These are phyloP conservation scores for Dalechampia spathulata DNA, from an alignment of 441 rosid genomes.

Conservation along the genomic window DNA sequence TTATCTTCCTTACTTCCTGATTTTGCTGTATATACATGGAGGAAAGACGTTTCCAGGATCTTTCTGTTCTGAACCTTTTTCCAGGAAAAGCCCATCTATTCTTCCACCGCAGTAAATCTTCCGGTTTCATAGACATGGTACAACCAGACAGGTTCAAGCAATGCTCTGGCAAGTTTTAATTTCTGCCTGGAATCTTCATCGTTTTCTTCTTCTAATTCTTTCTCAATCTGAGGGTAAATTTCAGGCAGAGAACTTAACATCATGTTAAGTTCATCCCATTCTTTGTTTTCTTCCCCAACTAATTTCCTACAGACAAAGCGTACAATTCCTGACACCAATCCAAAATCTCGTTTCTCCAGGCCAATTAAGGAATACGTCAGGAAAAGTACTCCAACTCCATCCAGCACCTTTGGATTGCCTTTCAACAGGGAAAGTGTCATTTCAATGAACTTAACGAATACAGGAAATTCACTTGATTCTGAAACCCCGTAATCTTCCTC, in stretches of 20 bases:
- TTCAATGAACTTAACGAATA: constrained; percentile 37
- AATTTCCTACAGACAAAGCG: constrained; percentile 53
- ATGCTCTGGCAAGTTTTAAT: constrained; percentile 37
- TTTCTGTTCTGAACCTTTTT: background rate
- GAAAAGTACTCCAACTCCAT: constrained; percentile 53
- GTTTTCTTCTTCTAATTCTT: constrained; percentile 46
- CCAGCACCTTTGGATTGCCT: constrained; percentile 38
- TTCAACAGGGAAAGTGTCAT: constrained; percentile 37
- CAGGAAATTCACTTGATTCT: constrained; percentile 30
- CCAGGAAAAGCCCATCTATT: constrained; percentile 14
- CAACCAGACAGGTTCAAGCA: constrained; percentile 88
- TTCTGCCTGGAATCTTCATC: constrained; percentile 33
- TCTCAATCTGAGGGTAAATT: constrained; percentile 57
- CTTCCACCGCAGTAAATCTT: constrained; percentile 56
- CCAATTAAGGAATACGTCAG: constrained; percentile 41
- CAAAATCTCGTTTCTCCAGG: constrained; percentile 52
- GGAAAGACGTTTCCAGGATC: background rate
- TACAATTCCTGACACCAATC: constrained; percentile 48
- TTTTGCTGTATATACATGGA: too few species aligned
- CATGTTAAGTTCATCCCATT: constrained; percentile 58
- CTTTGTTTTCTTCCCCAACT: constrained; percentile 45
- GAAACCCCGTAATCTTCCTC: constrained; percentile 32
- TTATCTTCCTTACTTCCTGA: too few species aligned
- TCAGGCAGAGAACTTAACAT: constrained; percentile 66
- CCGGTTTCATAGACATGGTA: constrained; percentile 78